Evolutionary conservation across 345 rosid genomes (phyloP).

Genomic region (Stellera chamaejasme): DNA sequence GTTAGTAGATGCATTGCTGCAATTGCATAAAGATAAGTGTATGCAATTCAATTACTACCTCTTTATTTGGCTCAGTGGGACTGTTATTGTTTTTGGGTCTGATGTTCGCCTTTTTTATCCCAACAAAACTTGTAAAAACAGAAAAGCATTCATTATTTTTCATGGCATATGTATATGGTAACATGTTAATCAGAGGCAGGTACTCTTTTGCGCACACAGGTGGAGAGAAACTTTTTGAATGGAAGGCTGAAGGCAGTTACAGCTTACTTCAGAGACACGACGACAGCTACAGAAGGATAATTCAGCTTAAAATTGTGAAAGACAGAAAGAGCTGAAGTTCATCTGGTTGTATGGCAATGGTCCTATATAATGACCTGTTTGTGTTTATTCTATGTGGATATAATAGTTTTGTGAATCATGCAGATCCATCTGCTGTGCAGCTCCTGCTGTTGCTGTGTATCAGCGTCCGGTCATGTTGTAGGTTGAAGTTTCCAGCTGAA

Average conservation of each 20-base stretch:
- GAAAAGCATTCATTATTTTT: no score
- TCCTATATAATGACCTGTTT: neutral
- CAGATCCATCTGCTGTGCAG: neutral
- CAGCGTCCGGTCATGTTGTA: no score
- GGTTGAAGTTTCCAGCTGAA: no score
- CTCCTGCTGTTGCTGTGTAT: neutral
- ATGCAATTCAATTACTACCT: neutral
- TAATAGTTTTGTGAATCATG: neutral
- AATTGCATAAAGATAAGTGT: neutral
- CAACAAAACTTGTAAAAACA: no score
- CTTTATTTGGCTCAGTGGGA: no score
- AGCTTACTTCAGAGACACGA: constrained; percentile 53
- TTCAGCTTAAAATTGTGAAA: constrained; percentile 1
- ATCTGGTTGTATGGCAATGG: neutral
- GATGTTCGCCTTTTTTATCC: no score
- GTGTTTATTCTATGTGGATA: neutral
- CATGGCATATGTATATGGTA: no score
- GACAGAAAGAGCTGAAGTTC: neutral
- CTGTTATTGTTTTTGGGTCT: no score
- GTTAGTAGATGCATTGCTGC: neutral
- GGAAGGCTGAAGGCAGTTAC: constrained; percentile 88
- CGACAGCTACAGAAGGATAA: constrained; percentile 8
- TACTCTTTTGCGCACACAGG: constrained; percentile 29
- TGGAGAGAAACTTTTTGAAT: constrained; percentile 76
- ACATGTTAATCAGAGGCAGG: neutral